Evolutionary conservation across 1,284 basidiomycete genomes (phyloP).

Genomic region (Sparassis latifolia): DNA sequence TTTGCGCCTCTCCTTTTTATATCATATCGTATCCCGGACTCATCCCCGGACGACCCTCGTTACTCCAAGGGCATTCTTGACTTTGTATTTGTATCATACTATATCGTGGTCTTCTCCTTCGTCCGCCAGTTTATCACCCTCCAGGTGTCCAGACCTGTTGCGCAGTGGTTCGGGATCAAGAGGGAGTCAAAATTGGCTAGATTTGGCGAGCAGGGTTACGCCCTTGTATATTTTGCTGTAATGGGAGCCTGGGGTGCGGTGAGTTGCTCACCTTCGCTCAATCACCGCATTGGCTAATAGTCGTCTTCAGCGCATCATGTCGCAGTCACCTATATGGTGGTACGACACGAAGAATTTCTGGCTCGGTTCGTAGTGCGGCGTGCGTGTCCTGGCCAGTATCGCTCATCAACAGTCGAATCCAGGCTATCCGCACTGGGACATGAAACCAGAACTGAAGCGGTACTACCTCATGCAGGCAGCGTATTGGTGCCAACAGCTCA

Average conservation of each 20-base stretch:
- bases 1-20: slow-evolving; percentile 74
- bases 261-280: slow-evolving; percentile 25
- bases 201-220: slow-evolving; percentile 90
- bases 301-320: slow-evolving; percentile 71
- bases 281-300: neutral
- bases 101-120: slow-evolving; percentile 91
- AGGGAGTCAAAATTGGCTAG: slow-evolving; percentile 67
- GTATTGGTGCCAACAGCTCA: slow-evolving; percentile 93
- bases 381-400: neutral
- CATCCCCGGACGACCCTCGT: slow-evolving; percentile 45
- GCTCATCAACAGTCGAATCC: neutral
- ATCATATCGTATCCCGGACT: slow-evolving; percentile 58
- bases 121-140: slow-evolving; percentile 76
- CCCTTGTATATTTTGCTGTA: slow-evolving; percentile 71
- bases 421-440: slow-evolving; percentile 88
- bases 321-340: slow-evolving; percentile 84
- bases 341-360: slow-evolving; percentile 81
- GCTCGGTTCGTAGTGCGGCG: slow-evolving; percentile 45
- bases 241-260: slow-evolving; percentile 77
- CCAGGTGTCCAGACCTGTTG: slow-evolving; percentile 68
- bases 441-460: slow-evolving; percentile 80
- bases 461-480: slow-evolving; percentile 90
- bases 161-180: slow-evolving; percentile 63
- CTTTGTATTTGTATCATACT: slow-evolving; percentile 77
- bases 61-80: slow-evolving; percentile 82